Evolutionary conservation across 2,329 filamentous ascomycete genomes (phyloP), one percentile per base, ranked within the genome.

Genomic region (Alternaria sp.): DNA sequence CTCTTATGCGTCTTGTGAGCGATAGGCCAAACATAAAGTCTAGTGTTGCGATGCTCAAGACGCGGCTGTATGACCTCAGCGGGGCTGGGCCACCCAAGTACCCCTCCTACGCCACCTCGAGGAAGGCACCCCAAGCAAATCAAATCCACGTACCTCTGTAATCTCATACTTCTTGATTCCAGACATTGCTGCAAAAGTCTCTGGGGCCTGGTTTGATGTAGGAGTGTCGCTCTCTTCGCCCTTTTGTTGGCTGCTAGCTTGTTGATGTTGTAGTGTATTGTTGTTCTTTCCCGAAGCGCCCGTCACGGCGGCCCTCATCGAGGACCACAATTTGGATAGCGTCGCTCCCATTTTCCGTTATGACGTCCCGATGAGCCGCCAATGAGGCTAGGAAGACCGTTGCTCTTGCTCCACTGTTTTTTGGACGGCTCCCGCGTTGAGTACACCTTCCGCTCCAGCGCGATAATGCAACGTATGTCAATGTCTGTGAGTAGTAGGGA

Each of bases 261-360:
- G 63, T 66, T 61, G 60, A 61, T 58, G 65, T 64, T 63, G 55
- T 58, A 55, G 64, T 60, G 18, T 62, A 41, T 10, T 18, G 55
- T 66, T 61, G 55, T 50, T 51, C 57, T 58, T 64, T 53, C 62
- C 62, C 51, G 62, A 58, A 18, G 57, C n/a, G 54, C 69, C 68
- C n/a, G 58, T 65, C 64, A 61, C 70, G 25, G 66, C 67, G 60
- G 63, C 55, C 61, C 58, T 73, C 46, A 72, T 67, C 26, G 66
- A 61, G 71, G 64, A 69, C 75, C 74, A 78, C 77, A 77, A 71
- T 71, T 77, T 78, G 66, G 74, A 77, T 71, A 78, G 71, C 70
- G 61, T 72, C 67, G 60, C 64, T 62, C 66, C 69, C 67, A 74
- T 75, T 64, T 71, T 71, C 55, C 51, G 60, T 53, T 61, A 71